phyloP scores from a whole-genome alignment of 495 filamentous ascomycete species.

The Podospora conica region DNA sequence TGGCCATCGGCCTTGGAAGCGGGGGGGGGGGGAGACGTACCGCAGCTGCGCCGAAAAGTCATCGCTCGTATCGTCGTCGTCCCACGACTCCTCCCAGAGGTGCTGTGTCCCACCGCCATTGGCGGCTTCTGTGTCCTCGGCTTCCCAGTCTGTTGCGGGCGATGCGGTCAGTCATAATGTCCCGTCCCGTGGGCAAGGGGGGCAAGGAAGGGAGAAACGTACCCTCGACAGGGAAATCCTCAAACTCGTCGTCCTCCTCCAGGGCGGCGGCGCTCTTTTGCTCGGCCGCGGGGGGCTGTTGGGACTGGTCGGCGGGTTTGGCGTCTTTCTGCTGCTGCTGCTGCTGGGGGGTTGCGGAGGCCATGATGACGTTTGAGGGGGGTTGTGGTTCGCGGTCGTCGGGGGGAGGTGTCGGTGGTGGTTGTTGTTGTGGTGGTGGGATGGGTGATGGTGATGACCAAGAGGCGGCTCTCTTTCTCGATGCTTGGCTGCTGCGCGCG shows the following conservation, averaged over 20 bases:
- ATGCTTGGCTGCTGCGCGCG: background rate
- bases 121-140: conserved; percentile 78
- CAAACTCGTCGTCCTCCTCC: conserved; percentile 98
- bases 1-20: background rate
- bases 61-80: conserved; percentile 95
- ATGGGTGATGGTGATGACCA: background rate
- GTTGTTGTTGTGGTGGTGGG: background rate
- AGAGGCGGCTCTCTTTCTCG: background rate
- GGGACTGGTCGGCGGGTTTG: background rate
- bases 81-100: conserved; percentile 99
- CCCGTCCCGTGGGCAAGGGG: background rate
- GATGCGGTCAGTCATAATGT: background rate
- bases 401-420: background rate
- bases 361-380: conserved; percentile 19
- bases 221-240: conserved; percentile 98
- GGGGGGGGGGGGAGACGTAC: conserved; percentile 46
- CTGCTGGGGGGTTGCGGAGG: conserved; percentile 8
- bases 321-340: conserved; percentile 13
- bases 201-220: conserved; percentile 20
- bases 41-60: conserved; percentile 94
- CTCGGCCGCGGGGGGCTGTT: conserved; percentile 40
- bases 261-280: conserved; percentile 52
- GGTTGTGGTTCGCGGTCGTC: background rate
- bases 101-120: conserved; percentile 58
- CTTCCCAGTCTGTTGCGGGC: conserved; percentile 65